Evolutionary conservation across 441 rosid species (phyloP).

Genomic region (Adansonia madagascariensis): DNA sequence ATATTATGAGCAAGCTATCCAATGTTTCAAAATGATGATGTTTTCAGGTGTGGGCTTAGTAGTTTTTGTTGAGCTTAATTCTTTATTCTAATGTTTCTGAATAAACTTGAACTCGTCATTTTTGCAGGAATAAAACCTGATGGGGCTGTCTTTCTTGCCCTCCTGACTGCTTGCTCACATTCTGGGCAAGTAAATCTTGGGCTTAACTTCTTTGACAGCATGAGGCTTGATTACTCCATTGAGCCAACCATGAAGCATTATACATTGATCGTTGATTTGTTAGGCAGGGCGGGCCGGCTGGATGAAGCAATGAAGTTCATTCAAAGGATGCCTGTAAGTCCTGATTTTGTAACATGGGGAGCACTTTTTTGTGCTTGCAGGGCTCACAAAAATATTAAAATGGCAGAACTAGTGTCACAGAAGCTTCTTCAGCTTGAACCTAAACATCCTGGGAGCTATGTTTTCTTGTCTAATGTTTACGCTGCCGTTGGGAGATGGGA

Average conservation of each 20-base stretch:
- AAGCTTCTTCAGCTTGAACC: slow-evolving; percentile 60
- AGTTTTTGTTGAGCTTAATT: not conserved
- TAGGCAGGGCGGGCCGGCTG: slow-evolving; percentile 67
- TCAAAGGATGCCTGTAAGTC: slow-evolving; percentile 54
- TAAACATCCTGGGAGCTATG: slow-evolving; percentile 52
- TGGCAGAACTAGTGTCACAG: slow-evolving; percentile 47
- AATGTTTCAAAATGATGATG: slow-evolving; percentile 66
- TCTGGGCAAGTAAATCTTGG: slow-evolving; percentile 59
- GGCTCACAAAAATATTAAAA: slow-evolving; percentile 50
- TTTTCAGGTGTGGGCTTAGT: slow-evolving; percentile 46
- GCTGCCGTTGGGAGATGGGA: slow-evolving; percentile 49
- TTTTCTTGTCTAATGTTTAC: slow-evolving; percentile 58
- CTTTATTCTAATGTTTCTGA: not conserved
- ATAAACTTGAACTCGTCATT: not conserved
- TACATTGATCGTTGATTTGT: slow-evolving; percentile 52
- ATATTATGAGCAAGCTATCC: slow-evolving; percentile 48
- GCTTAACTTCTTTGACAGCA: slow-evolving; percentile 62
- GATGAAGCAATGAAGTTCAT: slow-evolving; percentile 54
- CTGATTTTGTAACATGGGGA: slow-evolving; percentile 66
- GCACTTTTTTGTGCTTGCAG: slow-evolving; percentile 64
- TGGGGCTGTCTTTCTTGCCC: slow-evolving; percentile 59
- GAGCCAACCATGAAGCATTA: slow-evolving; percentile 69
- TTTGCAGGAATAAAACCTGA: slow-evolving; percentile 68
- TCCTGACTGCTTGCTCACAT: slow-evolving; percentile 59
- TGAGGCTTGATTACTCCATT: slow-evolving; percentile 65